Percentiles rank a stretch among this genome's conserved stretches.
phyloP scores from a whole-genome alignment of 2,329 filamentous ascomycete species.

The Pezicula carpinea region DNA sequence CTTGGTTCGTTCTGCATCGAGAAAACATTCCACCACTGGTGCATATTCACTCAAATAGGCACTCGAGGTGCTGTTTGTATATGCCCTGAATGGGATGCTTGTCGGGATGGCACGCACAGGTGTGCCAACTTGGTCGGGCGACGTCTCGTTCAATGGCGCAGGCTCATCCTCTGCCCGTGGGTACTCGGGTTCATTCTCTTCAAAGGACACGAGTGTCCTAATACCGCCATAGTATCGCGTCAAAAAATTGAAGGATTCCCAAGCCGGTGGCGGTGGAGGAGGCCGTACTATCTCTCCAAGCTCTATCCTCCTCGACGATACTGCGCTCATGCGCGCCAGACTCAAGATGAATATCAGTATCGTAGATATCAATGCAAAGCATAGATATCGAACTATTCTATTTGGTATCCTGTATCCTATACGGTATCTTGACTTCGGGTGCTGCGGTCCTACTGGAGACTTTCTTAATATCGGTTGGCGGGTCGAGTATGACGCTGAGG shows the following conservation, averaged over 20 bases:
- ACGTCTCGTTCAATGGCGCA: constrained; percentile 35
- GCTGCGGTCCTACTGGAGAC: constrained; percentile 9
- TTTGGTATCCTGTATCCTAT: constrained; percentile 48
- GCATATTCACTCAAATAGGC: constrained; percentile 45
- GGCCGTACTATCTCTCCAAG: constrained; percentile 54
- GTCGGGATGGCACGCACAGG: constrained; percentile 34
- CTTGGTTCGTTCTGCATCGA: constrained; percentile 63
- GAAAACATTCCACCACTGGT: constrained; percentile 66
- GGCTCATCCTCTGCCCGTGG: constrained; percentile 61
- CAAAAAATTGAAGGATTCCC: constrained; percentile 83
- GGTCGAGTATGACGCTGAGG: constrained; percentile 25
- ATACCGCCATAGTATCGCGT: constrained; percentile 89
- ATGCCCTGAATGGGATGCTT: constrained; percentile 59
- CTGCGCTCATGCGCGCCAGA: constrained; percentile 68
- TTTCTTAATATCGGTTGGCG: constrained; percentile 26
- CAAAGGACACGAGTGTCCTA: constrained; percentile 59
- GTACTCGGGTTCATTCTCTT: constrained; percentile 75
- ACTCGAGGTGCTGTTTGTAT: constrained; percentile 45
- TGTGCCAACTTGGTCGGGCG: constrained; percentile 25
- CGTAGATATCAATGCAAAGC: constrained; percentile 62
- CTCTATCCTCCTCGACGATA: constrained; percentile 59
- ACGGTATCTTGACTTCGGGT: constrained; percentile 7
- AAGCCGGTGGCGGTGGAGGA: constrained; percentile 59
- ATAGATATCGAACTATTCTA: constrained; percentile 73
- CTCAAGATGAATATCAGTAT: constrained; percentile 74